phyloP scores from a whole-genome alignment of 306 rosid genomes.

The Fragaria ananassa region DNA sequence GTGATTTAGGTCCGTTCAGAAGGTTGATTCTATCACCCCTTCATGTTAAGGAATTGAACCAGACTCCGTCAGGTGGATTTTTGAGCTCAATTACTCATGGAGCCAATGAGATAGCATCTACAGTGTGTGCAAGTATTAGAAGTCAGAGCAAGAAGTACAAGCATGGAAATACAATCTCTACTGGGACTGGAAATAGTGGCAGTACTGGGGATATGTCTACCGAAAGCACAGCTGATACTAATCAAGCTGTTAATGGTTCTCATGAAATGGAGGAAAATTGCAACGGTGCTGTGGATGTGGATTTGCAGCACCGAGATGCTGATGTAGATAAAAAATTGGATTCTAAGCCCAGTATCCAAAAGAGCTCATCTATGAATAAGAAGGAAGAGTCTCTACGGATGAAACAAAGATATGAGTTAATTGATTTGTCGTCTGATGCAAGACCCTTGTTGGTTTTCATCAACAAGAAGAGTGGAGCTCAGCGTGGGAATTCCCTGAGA shows the following conservation, averaged over 20 bases:
- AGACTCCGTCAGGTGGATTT: conserved; percentile 58
- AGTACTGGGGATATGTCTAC: conserved; percentile 54
- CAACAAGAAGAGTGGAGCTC: conserved; percentile 99
- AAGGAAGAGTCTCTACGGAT: conserved; percentile 65
- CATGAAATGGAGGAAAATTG: conserved; percentile 54
- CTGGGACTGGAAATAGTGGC: conserved; percentile 61
- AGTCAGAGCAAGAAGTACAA: conserved; percentile 79
- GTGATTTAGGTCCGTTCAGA: conserved; percentile 85
- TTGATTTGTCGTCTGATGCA: conserved; percentile 80
- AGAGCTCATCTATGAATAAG: conserved; percentile 51
- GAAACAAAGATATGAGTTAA: conserved; percentile 72
- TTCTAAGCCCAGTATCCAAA: conserved; percentile 47
- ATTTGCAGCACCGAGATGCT: conserved; percentile 56
- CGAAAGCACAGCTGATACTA: conserved; percentile 67
- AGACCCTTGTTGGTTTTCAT: conserved; percentile 89
- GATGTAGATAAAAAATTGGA: conserved; percentile 50
- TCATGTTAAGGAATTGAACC: conserved; percentile 61
- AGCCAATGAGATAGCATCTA: conserved; percentile 94
- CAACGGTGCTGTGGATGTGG: conserved; percentile 44
- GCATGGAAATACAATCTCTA: conserved; percentile 54
- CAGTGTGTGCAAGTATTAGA: conserved; percentile 88
- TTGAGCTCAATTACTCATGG: conserved; percentile 94
- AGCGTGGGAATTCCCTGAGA: conserved; percentile 88
- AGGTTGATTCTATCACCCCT: conserved; percentile 88
- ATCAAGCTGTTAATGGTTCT: conserved; percentile 53